Evolutionary conservation across 2,329 filamentous ascomycete genomes (phyloP).

Genomic region (Colletotrichum phormii): DNA sequence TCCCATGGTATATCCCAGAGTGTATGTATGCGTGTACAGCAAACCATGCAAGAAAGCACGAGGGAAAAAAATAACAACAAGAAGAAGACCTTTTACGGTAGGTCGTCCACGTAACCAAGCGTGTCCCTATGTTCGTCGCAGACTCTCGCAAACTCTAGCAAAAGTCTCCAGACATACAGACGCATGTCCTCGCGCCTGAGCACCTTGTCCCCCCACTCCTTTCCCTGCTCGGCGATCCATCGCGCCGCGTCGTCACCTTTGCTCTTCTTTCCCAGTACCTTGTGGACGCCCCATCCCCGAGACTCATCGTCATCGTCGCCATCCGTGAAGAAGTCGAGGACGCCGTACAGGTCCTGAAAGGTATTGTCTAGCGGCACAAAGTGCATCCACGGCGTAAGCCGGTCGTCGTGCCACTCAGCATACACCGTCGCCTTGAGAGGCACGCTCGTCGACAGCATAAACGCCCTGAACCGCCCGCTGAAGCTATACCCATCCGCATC

Average conservation of each 20-base stretch:
- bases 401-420: slow-evolving; percentile 79
- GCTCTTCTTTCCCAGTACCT: slow-evolving; percentile 28
- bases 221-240: slow-evolving; percentile 69
- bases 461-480: slow-evolving; percentile 71
- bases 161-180: slow-evolving; percentile 72
- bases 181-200: slow-evolving; percentile 74
- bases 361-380: slow-evolving; percentile 79
- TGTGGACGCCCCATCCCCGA: slow-evolving; percentile 20
- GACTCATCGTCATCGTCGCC: slow-evolving; percentile 45
- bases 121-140: slow-evolving; percentile 56
- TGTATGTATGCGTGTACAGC: background rate
- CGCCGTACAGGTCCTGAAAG: slow-evolving; percentile 73
- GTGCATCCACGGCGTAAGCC: slow-evolving; percentile 77
- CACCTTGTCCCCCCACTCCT: slow-evolving; percentile 71
- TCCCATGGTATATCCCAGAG: slow-evolving; percentile 5
- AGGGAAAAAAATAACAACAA: background rate
- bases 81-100: slow-evolving; percentile 39
- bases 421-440: slow-evolving; percentile 80
- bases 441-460: slow-evolving; percentile 72
- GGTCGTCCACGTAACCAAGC: slow-evolving; percentile 58
- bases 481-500: slow-evolving; percentile 77
- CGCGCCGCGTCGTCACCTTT: slow-evolving; percentile 66
- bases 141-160: slow-evolving; percentile 68
- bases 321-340: slow-evolving; percentile 75
- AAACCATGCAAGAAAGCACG: background rate